Conservation (phyloP, 2,329 filamentous ascomycete genomes). For the Elsinoe fawcettii region DNA sequence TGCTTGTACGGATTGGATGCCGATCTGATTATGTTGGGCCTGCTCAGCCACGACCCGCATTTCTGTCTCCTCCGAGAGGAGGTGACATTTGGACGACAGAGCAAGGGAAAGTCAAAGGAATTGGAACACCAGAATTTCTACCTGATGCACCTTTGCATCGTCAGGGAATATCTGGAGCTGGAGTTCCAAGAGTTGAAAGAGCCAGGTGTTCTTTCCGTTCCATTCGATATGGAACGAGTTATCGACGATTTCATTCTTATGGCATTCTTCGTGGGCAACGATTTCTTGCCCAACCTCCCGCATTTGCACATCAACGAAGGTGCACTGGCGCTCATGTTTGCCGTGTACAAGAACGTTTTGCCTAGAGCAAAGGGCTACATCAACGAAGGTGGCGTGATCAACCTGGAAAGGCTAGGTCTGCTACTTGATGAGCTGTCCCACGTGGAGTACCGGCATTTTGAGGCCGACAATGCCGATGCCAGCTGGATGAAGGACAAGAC, state of each 20-base stretch:
- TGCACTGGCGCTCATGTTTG: constrained; percentile 93
- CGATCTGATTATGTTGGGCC: constrained; percentile 95
- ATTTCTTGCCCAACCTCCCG: constrained; percentile 95
- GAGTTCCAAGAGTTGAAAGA: constrained; percentile 90
- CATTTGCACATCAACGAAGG: constrained; percentile 98
- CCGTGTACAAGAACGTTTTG: constrained; percentile 84
- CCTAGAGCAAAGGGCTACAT: constrained; percentile 88
- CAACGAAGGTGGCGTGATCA: constrained; percentile 90
- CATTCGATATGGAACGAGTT: constrained; percentile 88
- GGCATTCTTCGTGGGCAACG: constrained; percentile 98
- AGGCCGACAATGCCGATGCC: constrained; percentile 78
- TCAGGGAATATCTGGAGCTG: constrained; percentile 90
- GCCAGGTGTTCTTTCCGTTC: constrained; percentile 62
- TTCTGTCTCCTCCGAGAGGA: constrained; percentile 96
- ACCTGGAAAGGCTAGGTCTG: constrained; percentile 67
- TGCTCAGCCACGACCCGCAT: constrained; percentile 95
- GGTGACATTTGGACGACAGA: constrained; percentile 88
- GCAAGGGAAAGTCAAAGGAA: constrained; percentile 85
- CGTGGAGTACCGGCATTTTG: constrained; percentile 88
- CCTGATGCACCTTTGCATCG: constrained; percentile 92
- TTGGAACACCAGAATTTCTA: constrained; percentile 99
- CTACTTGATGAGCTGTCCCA: constrained; percentile 78
- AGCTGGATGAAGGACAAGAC: constrained; percentile 89
- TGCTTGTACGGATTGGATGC: constrained; percentile 96
- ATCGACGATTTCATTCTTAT: constrained; percentile 99